A percentile compares a stretch with the other conserved stretches of the same genome.
phyloP scores from a whole-genome alignment of 148 eudicot species.

The Heliamphora exappendiculata region DNA sequence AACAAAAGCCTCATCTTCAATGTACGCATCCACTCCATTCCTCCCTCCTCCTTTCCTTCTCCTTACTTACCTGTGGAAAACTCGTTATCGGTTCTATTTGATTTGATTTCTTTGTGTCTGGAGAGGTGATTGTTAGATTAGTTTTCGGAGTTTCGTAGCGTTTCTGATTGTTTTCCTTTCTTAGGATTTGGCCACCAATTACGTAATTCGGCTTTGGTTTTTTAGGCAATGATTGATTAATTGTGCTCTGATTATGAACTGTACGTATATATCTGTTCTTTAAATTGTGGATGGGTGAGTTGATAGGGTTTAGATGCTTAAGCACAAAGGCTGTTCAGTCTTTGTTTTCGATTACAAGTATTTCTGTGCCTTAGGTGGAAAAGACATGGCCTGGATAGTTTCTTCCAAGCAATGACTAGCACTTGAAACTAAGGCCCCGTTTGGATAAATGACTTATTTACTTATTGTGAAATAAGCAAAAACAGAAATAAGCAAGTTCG shows the following conservation, averaged over 20 bases:
- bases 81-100: background rate
- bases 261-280: too few relatives aligned
- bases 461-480: too few relatives aligned
- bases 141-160: background rate
- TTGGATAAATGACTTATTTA: too few relatives aligned
- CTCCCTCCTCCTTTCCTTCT: background rate
- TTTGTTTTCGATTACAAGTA: background rate
- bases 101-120: background rate
- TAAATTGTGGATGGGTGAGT: too few relatives aligned
- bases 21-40: conserved; percentile 20
- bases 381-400: too few relatives aligned
- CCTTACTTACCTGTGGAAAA: background rate
- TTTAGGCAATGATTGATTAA: background rate
- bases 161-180: background rate
- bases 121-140: background rate
- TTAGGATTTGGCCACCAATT: background rate
- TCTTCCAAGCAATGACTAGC: too few relatives aligned
- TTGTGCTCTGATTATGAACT: background rate
- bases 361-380: background rate
- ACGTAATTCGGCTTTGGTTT: background rate
- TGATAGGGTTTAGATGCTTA: too few relatives aligned
- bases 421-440: too few relatives aligned
- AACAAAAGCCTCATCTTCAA: conserved; percentile 78
- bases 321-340: background rate
- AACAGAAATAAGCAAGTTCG: too few relatives aligned